Evolutionary conservation across 2,329 filamentous ascomycete species (phyloP).

Genomic region (Pseudovirgaria hyperparasitica): DNA sequence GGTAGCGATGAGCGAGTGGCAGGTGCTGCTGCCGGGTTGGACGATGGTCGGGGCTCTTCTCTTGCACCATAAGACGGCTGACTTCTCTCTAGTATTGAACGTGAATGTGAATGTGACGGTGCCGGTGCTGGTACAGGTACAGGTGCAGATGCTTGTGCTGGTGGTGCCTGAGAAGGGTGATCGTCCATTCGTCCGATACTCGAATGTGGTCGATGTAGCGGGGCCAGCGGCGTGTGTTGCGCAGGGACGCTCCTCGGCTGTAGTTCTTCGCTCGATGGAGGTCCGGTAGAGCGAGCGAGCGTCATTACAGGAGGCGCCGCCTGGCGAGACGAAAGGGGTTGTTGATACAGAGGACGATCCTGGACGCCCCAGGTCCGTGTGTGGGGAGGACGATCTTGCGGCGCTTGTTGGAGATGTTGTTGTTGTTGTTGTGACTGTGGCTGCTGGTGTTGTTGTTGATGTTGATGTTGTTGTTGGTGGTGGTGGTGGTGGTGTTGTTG

Average conservation of each 20-base stretch:
- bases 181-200: constrained; percentile 5
- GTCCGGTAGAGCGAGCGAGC: too few species aligned
- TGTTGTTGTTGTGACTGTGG: constrained; percentile 4
- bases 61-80: constrained; percentile 1
- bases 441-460: constrained; percentile 3
- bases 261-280: constrained; percentile 22
- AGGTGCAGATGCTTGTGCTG: constrained; percentile 7
- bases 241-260: constrained; percentile 13
- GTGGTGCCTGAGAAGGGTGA: constrained; percentile 7
- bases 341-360: constrained; percentile 8
- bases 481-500: constrained; percentile 1
- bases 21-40: constrained; percentile 1
- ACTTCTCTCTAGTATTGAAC: neutral
- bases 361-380: constrained; percentile 12
- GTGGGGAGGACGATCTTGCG: constrained; percentile 12
- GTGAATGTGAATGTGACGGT: neutral
- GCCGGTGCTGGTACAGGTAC: constrained; percentile 4
- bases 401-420: constrained; percentile 13
- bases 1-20: constrained; percentile 3
- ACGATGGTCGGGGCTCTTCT: constrained; percentile 4
- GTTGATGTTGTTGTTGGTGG: constrained; percentile 1
- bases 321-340: constrained; percentile 14
- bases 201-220: constrained; percentile 8
- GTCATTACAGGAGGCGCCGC: constrained; percentile 15
- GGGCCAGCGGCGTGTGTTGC: too few species aligned